These are phyloP conservation scores for Penicillium canariense DNA, from an alignment of 495 filamentous ascomycete species.

Conservation along the genomic window DNA sequence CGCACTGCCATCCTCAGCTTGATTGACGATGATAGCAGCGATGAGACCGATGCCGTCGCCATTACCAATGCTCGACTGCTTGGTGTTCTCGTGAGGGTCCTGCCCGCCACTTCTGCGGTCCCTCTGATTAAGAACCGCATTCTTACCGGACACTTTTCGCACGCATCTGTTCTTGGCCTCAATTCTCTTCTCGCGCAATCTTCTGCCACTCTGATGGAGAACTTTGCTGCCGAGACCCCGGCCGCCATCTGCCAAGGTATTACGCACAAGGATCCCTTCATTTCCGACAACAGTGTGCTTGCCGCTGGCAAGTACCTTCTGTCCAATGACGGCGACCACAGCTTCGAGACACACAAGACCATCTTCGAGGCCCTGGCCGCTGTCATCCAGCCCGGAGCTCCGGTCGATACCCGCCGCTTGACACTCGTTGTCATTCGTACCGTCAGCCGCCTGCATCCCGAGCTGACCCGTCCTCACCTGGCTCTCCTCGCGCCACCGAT, in stretches of 20 bases:
- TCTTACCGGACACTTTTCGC: slow-evolving; percentile 66
- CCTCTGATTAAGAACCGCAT: slow-evolving; percentile 79
- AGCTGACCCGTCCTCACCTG: slow-evolving; percentile 76
- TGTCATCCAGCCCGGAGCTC: slow-evolving; percentile 71
- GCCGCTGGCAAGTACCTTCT: slow-evolving; percentile 96
- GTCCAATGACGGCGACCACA: slow-evolving; percentile 47
- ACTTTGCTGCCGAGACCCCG: slow-evolving; percentile 67
- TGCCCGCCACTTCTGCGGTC: slow-evolving; percentile 62
- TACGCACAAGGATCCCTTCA: slow-evolving; percentile 67
- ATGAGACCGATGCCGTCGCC: slow-evolving; percentile 69
- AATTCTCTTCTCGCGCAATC: slow-evolving; percentile 86
- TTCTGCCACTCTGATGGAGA: slow-evolving; percentile 61
- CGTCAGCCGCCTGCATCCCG: slow-evolving; percentile 68
- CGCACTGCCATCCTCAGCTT: slow-evolving; percentile 75
- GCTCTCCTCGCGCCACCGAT: slow-evolving; percentile 73
- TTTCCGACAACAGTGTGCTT: slow-evolving; percentile 85
- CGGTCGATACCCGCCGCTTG: slow-evolving; percentile 80
- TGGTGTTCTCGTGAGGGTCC: slow-evolving; percentile 81
- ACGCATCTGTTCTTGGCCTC: slow-evolving; percentile 71
- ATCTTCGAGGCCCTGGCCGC: slow-evolving; percentile 74
- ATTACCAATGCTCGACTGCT: slow-evolving; percentile 88
- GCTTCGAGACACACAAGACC: slow-evolving; percentile 65
- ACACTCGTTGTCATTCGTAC: slow-evolving; percentile 89
- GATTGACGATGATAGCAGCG: slow-evolving; percentile 80
- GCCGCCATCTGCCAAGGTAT: slow-evolving; percentile 79